Evolutionary conservation across 345 rosid genomes (phyloP), one percentile per base, ranked within the genome.

Genomic region (Turnera subulata): DNA sequence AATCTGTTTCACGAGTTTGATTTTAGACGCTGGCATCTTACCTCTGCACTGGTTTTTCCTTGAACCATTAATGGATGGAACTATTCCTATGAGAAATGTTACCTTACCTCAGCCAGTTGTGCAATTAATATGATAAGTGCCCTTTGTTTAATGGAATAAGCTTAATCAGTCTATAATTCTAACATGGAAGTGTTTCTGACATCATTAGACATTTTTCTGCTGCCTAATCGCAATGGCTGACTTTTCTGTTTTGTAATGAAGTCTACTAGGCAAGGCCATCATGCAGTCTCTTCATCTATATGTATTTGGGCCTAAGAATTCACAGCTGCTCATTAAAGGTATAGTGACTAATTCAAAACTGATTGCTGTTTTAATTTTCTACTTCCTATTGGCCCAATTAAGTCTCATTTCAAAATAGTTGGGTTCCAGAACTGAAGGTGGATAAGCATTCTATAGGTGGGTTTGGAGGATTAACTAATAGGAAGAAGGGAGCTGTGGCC

Each of bases 211-310:
- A n/a, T n/a, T n/a, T n/a, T n/a, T 16, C 17, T 20, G 35, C 35
- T 11, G 4, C 8, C 18, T 29, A 13, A 15, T 6, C 13, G 6
- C 15, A 16, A 11, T 39, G 21, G 2, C 24, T 40, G 13, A 39
- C 38, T 13, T 46, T 37, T 62, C 0, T 23, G 0, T 10, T n/a
- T 39, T 0, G 0, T 32, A 13, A 11, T 68, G 66, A 46, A 81
- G 83, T 20, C 63, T 76, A 59, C 38, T 69, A 8, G 80, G 80
- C 15, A 64, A 72, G 66, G 69, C 74, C 24, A 50, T 37, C 5
- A 74, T 82, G 86, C 74, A 82, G 62, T 82, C 83, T 43, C 75
- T 78, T 74, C 83, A 78, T 52, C 51, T 82, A 2, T 76, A 65
- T 26, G 72, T 78, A 49, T 82, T 76, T 38, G 78, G 83, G 2